Conservation (phyloP, 2,329 filamentous ascomycete genomes). For the Pseudogymnoascus sp. region DNA sequence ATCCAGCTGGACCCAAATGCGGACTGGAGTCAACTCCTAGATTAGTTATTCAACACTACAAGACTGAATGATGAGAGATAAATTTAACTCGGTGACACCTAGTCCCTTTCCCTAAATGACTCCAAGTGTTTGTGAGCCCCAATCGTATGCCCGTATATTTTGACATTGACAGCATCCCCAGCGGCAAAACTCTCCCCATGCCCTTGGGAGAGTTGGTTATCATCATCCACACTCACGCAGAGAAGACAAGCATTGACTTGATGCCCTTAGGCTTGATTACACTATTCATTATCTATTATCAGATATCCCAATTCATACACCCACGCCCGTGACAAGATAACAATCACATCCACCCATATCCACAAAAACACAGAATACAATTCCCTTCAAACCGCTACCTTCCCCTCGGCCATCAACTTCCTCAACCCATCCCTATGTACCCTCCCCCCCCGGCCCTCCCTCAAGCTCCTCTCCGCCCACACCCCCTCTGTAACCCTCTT, state of each 20-base stretch:
- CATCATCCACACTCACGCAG: not conserved
- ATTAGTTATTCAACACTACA: no score
- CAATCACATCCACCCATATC: not conserved
- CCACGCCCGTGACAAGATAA: not conserved
- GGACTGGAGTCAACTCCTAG: no score
- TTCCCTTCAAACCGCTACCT: conserved; percentile 1
- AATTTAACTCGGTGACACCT: no score
- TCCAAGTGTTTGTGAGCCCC: no score
- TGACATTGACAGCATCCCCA: not conserved
- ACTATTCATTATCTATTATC: conserved; percentile 2
- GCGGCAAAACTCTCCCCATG: not conserved
- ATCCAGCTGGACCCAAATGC: no score
- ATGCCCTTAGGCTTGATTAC: not conserved
- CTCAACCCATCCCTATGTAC: conserved; percentile 7
- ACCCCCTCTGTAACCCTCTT: not conserved
- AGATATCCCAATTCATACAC: not conserved
- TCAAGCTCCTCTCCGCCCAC: not conserved
- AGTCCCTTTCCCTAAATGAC: no score
- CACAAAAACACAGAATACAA: not conserved
- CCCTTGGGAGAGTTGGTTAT: not conserved
- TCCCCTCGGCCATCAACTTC: conserved; percentile 1
- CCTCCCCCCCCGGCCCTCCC: conserved; percentile 9
- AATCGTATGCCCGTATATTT: no score
- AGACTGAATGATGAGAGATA: no score
- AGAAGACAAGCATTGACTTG: not conserved